Conservation (phyloP, 306 rosid genomes). For the Spatholobus suberectus region DNA sequence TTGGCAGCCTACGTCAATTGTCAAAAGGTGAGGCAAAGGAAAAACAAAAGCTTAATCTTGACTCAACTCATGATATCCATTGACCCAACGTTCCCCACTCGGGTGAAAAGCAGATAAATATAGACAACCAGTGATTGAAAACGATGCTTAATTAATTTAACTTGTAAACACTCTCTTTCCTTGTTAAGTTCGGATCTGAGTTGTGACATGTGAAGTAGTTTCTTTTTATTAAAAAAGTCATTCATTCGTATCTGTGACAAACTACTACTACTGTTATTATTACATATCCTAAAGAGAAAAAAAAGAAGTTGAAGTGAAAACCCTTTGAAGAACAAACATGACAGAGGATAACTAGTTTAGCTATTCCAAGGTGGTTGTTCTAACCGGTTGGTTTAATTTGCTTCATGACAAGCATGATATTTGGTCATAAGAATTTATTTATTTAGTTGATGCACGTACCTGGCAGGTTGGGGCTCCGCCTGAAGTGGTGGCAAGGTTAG, state of each 20-base stretch:
- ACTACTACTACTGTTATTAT: not conserved
- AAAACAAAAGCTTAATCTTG: not conserved
- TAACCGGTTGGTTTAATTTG: not conserved
- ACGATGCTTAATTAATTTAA: conserved; percentile 19
- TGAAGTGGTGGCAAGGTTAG: conserved; percentile 76
- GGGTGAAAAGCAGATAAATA: not conserved
- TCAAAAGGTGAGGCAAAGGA: conserved; percentile 65
- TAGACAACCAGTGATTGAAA: conserved; percentile 17
- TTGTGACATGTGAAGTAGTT: conserved; percentile 10
- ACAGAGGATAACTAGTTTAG: not conserved
- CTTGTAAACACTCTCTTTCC: not conserved
- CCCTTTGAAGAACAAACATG: not conserved
- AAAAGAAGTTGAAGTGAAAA: not conserved
- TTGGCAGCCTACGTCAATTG: conserved; percentile 80
- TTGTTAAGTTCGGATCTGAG: conserved; percentile 40
- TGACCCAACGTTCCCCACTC: conserved; percentile 21
- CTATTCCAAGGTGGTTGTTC: not conserved
- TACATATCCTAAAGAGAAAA: not conserved
- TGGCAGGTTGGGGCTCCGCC: conserved; percentile 88
- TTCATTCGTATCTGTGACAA: not conserved
- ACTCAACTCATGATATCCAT: conserved; percentile 21
- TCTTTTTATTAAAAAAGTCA: not conserved
- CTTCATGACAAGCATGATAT: not conserved
- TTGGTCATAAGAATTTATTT: not conserved
- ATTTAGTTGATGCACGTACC: not conserved